Evolutionary conservation across 2,329 filamentous ascomycete genomes (phyloP), one percentile per base, ranked within the genome.

Genomic region (Sphaceloma murrayae): DNA sequence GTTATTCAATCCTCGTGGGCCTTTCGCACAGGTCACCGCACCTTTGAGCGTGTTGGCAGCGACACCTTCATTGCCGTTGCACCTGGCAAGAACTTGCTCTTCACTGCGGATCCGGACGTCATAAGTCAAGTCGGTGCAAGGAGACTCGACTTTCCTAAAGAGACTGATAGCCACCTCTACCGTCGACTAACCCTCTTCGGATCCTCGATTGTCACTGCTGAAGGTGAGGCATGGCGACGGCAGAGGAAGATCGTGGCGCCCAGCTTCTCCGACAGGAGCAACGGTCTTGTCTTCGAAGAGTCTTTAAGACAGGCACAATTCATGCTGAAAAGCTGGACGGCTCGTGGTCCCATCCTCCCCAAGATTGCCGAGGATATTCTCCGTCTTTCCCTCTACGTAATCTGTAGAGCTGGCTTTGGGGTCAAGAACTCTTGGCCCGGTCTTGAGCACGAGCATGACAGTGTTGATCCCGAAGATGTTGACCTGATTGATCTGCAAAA

Each of bases 261-360:
- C 16, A 46, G 31, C 34, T 46, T 46, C 19, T 40, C 36, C 11
- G 44, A 46, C n/a, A 30, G 18, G 27, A 39, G 36, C 27, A 46
- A 39, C 16, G 36, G 24, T 11, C 31, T 33, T 5, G 44, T 46
- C 7, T 46, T 38, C 17, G 13, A 4, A 14, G 44, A 46, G 19
- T 40, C 34, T 16, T 13, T 40, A 7, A n/a, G 34, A 13, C 44
- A 46, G 32, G 34, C 34, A 5, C 22, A 19, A 8, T 29, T 40
- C n/a, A 40, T 40, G 31, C 17, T 33, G 9, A 30, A 18, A 26
- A 40, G 34, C 26, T 46, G 18, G 26, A 26, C 10, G 10, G 22
- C 14, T 18, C 26, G 34, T 18, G 34, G 36, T 19, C 27, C 21
- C 16, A 24, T 38, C 17, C 8, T 45, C 31, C 32, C 27, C 18